These are phyloP conservation scores for Lepiota venenata DNA, from an alignment of 768 basidiomycete species.

Conservation along the genomic window DNA sequence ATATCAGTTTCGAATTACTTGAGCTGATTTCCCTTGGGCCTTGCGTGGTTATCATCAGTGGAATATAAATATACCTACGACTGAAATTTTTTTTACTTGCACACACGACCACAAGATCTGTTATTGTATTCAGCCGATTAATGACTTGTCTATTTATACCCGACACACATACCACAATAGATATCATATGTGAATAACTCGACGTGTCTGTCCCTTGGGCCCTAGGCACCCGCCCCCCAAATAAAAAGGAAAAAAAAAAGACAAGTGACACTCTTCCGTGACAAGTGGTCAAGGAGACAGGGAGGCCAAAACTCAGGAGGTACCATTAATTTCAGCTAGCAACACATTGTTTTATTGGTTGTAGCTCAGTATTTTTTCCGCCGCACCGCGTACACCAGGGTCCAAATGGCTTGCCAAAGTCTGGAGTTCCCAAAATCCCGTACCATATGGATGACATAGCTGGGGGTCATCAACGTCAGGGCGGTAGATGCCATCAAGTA, in stretches of 20 bases:
- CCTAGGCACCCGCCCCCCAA: background rate
- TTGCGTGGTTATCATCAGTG: background rate
- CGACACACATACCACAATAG: background rate
- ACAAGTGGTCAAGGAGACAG: background rate
- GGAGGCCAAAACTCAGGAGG: background rate
- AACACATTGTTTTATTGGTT: slow-evolving; percentile 20
- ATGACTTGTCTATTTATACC: background rate
- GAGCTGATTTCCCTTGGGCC: background rate
- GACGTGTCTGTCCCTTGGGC: background rate
- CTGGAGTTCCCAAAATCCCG: slow-evolving; percentile 84
- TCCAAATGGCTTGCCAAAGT: slow-evolving; percentile 66
- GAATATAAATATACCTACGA: background rate
- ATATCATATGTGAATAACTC: background rate
- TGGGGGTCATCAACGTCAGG: slow-evolving; percentile 89
- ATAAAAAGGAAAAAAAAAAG: background rate
- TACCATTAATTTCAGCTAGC: background rate
- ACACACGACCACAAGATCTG: slow-evolving; percentile 1
- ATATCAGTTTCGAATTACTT: slow-evolving; percentile 1
- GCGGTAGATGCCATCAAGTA: slow-evolving; percentile 80
- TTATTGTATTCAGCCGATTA: background rate
- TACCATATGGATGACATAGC: slow-evolving; percentile 75
- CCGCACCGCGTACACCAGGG: slow-evolving; percentile 62
- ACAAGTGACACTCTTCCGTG: background rate
- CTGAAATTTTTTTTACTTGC: background rate
- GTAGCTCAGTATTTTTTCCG: slow-evolving; percentile 50